A percentile compares a stretch with the other conserved stretches of the same genome.
Conservation (phyloP, 345 rosid genomes). For the Psidium guajava region DNA sequence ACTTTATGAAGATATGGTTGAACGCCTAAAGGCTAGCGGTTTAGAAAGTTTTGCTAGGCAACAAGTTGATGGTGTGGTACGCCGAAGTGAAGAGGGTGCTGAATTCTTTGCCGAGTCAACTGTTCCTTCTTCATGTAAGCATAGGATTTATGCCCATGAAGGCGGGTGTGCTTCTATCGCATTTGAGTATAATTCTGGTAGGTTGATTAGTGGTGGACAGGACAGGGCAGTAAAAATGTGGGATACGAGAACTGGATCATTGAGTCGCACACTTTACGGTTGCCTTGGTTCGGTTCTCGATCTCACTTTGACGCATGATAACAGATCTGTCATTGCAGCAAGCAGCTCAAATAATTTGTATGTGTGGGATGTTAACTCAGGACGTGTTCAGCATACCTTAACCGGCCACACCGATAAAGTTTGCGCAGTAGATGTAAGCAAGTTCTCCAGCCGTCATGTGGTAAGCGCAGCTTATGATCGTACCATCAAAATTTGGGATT, state of each 20-base stretch:
- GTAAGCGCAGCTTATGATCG: slow-evolving; percentile 95
- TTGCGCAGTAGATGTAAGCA: slow-evolving; percentile 91
- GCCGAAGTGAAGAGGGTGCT: slow-evolving; percentile 84
- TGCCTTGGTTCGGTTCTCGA: slow-evolving; percentile 91
- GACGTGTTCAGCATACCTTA: slow-evolving; percentile 74
- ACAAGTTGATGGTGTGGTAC: slow-evolving; percentile 96
- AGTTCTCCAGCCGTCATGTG: slow-evolving; percentile 70
- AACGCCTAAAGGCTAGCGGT: slow-evolving; percentile 79
- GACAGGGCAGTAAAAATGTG: slow-evolving; percentile 78
- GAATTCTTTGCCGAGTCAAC: slow-evolving; percentile 68
- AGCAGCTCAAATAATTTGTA: slow-evolving; percentile 88
- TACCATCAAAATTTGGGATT: slow-evolving; percentile 92
- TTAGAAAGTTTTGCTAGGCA: slow-evolving; percentile 75
- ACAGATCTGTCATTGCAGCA: slow-evolving; percentile 78
- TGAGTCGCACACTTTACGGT: slow-evolving; percentile 54
- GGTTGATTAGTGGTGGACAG: slow-evolving; percentile 80
- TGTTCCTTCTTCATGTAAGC: slow-evolving; percentile 63
- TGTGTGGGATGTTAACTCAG: slow-evolving; percentile 84
- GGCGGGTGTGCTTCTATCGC: slow-evolving; percentile 86
- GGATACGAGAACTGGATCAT: slow-evolving; percentile 71
- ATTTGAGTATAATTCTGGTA: slow-evolving; percentile 69
- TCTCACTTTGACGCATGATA: slow-evolving; percentile 71
- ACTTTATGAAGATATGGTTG: slow-evolving; percentile 84
- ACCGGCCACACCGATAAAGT: slow-evolving; percentile 89
- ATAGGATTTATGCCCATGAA: slow-evolving; percentile 78